Evolutionary conservation across 1,139 yeast genomes (phyloP), one percentile per base, ranked within the genome.

Genomic region (Komagataea norvegica): DNA sequence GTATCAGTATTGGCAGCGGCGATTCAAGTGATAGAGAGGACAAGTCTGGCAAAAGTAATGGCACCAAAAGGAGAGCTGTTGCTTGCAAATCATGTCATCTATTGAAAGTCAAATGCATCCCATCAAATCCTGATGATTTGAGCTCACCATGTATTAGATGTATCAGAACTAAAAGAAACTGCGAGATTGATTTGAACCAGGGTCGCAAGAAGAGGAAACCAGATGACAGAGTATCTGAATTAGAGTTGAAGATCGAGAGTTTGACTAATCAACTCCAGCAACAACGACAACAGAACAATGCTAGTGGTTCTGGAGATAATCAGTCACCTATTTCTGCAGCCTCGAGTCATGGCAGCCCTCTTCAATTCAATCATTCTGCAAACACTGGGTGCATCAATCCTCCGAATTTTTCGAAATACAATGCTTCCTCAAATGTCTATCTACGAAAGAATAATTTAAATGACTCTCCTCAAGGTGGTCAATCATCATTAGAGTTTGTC

Each of bases 1-100:
- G n/a, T n/a, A n/a, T n/a, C n/a, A n/a, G n/a, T n/a, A n/a, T n/a
- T n/a, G n/a, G n/a, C n/a, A n/a, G n/a, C 7, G 28, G 16, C 17
- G 17, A 16, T 13, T 10, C 16, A 16, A 19, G 8, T 3, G n/a
- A 13, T 6, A 3, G 22, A 33, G 20, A 14, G 15, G 11, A 7
- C 6, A 17, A 19, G 19, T 25, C 27, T 6, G 26, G n/a, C 10
- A 32, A 32, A 23, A 26, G 22, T 6, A 10, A 25, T n/a, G 6
- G 13, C 15, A 40, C 35, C 30, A 47, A 45, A 38, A 52, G 74
- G 33, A 49, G 74, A 31, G 56, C 77, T 2, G 72, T 72, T 37
- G 95, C 95, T 1, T 87, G 96, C 58, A 80, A 79, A 40, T 72
- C 80, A 38, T 87, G 96, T 56, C 94, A 87, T 52, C 59, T 83